Conservation (phyloP, 2,329 filamentous ascomycete genomes). For the Verticillium longisporum region DNA sequence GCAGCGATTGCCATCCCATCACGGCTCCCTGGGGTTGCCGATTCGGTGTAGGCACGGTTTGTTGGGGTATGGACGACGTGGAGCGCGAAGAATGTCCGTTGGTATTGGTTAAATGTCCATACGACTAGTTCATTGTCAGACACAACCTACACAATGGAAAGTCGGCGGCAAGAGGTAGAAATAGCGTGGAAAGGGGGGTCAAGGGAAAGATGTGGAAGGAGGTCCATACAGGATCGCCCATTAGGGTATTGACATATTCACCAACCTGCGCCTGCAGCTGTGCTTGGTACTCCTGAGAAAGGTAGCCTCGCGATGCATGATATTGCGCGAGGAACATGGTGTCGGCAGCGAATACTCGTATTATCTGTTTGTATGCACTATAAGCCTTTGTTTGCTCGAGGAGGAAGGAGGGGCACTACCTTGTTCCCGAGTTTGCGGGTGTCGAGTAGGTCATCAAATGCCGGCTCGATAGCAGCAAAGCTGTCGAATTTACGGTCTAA, state of each 20-base stretch:
- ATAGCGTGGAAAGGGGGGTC: neutral
- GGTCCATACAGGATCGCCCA: neutral
- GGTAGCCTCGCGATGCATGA: neutral
- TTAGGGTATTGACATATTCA: neutral
- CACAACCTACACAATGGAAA: neutral
- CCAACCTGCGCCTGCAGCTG: neutral
- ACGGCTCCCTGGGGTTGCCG: too few relatives aligned
- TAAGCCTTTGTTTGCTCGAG: neutral
- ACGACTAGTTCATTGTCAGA: neutral
- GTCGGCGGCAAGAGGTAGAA: too few relatives aligned
- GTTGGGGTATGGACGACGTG: too few relatives aligned
- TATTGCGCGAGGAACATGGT: constrained; percentile 6
- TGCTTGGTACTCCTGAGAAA: neutral
- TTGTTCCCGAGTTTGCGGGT: neutral
- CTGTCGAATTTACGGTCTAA: neutral
- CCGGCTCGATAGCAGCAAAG: neutral
- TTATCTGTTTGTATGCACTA: neutral
- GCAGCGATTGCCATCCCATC: too few relatives aligned
- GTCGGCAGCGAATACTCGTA: constrained; percentile 2
- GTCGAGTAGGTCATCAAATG: neutral
- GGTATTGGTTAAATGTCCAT: too few relatives aligned
- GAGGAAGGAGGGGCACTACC: neutral
- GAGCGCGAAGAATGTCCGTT: too few relatives aligned
- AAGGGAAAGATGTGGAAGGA: neutral
- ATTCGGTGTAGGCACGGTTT: too few relatives aligned